Conservation (phyloP, 257 asterid species). For the Nicotiana otophora region DNA sequence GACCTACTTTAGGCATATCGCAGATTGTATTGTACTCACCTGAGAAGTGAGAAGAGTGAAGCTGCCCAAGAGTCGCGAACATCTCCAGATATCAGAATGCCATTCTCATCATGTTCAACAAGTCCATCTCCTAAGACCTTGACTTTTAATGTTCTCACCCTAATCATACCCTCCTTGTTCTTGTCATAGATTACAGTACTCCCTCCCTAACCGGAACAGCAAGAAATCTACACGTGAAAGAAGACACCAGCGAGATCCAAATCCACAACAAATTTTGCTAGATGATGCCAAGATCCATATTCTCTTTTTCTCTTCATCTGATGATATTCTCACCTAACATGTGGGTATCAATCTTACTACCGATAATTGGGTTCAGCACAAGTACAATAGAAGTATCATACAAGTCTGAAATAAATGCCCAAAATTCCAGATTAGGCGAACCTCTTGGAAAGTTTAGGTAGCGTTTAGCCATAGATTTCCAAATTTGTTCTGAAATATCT, state of each 20-base stretch:
- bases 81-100: conserved; percentile 44
- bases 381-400: too few relatives aligned
- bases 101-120: conserved; percentile 31
- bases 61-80: conserved; percentile 58
- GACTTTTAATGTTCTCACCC: conserved; percentile 41
- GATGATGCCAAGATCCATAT: too few relatives aligned
- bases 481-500: too few relatives aligned
- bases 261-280: too few relatives aligned
- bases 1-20: too few relatives aligned
- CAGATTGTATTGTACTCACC: too few relatives aligned
- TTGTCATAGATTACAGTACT: conserved; percentile 51
- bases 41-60: conserved; percentile 18
- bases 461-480: too few relatives aligned
- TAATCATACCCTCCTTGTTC: conserved; percentile 21
- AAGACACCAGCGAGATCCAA: neutral
- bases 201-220: conserved; percentile 46
- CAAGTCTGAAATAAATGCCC: conserved; percentile 39
- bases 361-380: conserved; percentile 32
- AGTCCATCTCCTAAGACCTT: conserved; percentile 44
- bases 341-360: conserved; percentile 36
- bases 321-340: too few relatives aligned
- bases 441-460: conserved; percentile 30
- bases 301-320: too few relatives aligned
- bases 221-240: neutral
- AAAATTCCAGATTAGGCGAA: conserved; percentile 22